Evolutionary conservation across 2,329 filamentous ascomycete species (phyloP).

Genomic region (Xylogone sp.): DNA sequence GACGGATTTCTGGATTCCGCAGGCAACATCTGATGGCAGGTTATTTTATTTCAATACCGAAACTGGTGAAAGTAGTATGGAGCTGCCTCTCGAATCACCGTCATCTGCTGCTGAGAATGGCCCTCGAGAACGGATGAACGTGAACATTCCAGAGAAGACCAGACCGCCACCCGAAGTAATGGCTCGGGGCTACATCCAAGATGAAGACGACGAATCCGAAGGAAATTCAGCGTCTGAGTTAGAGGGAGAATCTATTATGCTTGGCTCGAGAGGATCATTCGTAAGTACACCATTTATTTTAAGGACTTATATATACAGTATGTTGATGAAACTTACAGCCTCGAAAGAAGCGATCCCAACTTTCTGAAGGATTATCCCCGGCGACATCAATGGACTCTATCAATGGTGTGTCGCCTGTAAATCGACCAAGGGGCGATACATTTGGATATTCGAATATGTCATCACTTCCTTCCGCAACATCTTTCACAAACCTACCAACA

Average conservation of each 20-base stretch:
- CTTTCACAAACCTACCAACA: conserved; percentile 49
- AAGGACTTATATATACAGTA: no score
- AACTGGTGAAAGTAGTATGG: conserved; percentile 91
- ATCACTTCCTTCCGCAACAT: conserved; percentile 38
- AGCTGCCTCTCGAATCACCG: conserved; percentile 89
- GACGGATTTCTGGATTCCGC: conserved; percentile 97
- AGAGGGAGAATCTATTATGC: conserved; percentile 72
- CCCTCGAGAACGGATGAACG: conserved; percentile 83
- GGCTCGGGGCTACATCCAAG: conserved; percentile 74
- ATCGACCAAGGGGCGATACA: conserved; percentile 54
- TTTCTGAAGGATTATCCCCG: conserved; percentile 69
- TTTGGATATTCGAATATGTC: conserved; percentile 45
- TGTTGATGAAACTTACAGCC: no score
- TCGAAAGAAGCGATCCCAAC: conserved; percentile 57
- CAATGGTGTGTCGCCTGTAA: conserved; percentile 57
- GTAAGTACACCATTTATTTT: no score
- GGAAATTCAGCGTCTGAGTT: conserved; percentile 78
- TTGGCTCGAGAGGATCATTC: conserved; percentile 64
- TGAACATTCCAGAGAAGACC: conserved; percentile 84
- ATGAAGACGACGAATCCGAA: conserved; percentile 89
- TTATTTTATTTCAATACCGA: conserved; percentile 98
- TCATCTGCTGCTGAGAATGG: conserved; percentile 76
- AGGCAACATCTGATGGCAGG: conserved; percentile 88
- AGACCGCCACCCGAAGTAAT: conserved; percentile 88
- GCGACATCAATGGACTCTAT: conserved; percentile 91